Evolutionary conservation across 495 filamentous ascomycete genomes (phyloP).

Genomic region (Recurvomyces mirabilis): DNA sequence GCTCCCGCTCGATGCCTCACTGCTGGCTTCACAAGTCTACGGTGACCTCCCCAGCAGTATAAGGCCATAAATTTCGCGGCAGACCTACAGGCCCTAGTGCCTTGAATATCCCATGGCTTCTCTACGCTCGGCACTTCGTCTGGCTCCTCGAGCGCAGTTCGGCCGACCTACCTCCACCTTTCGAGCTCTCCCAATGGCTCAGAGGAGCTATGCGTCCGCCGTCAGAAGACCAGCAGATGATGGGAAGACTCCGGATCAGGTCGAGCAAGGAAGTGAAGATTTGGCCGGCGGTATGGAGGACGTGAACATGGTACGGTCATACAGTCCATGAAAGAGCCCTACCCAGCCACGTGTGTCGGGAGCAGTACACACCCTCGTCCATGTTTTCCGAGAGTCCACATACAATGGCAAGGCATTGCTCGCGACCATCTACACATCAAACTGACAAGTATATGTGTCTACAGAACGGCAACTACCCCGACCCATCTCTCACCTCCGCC

Average conservation of each 20-base stretch:
- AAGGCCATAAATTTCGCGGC: too few relatives aligned
- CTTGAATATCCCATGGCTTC: too few relatives aligned
- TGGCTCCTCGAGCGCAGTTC: conserved; percentile 28
- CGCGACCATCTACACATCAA: too few relatives aligned
- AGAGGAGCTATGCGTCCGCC: conserved; percentile 14
- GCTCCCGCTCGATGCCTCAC: too few relatives aligned
- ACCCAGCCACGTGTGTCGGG: too few relatives aligned
- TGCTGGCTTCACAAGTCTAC: too few relatives aligned
- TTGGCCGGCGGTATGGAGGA: conserved; percentile 52
- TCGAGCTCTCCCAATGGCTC: conserved; percentile 17
- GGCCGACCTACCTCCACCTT: conserved; percentile 10
- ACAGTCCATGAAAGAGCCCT: too few relatives aligned
- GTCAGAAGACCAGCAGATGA: conserved; percentile 31
- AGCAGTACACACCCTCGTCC: too few relatives aligned
- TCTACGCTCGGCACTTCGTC: conserved; percentile 21
- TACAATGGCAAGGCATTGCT: background rate
- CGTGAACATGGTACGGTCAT: conserved; percentile 62
- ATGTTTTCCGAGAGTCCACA: background rate
- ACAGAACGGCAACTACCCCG: conserved; percentile 87
- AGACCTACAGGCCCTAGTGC: too few relatives aligned
- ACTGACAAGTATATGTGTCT: too few relatives aligned
- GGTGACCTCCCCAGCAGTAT: too few relatives aligned
- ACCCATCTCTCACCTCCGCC: conserved; percentile 47
- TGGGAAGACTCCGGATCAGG: conserved; percentile 6
- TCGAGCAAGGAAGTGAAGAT: conserved; percentile 29